phyloP scores from a whole-genome alignment of 352 stramenopile genomes.

The Globisporangium cystogenes region DNA sequence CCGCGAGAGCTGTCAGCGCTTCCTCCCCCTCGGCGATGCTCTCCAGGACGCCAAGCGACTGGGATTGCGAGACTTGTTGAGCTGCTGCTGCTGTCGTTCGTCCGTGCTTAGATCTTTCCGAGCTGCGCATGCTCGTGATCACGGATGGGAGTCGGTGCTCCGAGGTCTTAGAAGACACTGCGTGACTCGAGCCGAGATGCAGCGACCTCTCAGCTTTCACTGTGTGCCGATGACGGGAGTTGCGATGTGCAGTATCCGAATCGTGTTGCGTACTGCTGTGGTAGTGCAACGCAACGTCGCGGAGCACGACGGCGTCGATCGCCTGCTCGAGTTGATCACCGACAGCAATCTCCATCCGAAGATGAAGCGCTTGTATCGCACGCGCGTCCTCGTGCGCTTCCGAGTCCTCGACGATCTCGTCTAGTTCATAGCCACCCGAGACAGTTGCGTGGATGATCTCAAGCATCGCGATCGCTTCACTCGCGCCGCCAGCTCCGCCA shows the following conservation, averaged over 20 bases:
- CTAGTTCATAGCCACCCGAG: constrained; percentile 19
- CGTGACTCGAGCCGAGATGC: background rate
- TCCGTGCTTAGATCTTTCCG: background rate
- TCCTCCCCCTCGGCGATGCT: background rate
- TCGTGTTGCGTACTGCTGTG: background rate
- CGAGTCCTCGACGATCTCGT: constrained; percentile 32
- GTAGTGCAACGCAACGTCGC: constrained; percentile 13
- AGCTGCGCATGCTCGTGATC: background rate
- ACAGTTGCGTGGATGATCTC: constrained; percentile 25
- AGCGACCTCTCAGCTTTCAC: background rate
- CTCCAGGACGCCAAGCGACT: background rate
- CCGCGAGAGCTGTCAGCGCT: constrained; percentile 2
- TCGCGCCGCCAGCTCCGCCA: background rate
- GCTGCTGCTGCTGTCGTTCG: background rate
- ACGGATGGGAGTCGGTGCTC: constrained; percentile 7
- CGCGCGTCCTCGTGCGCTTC: constrained; percentile 13
- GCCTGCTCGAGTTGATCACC: constrained; percentile 21
- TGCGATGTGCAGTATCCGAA: background rate
- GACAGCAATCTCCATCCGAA: constrained; percentile 21
- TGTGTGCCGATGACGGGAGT: background rate
- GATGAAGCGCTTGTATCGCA: constrained; percentile 10
- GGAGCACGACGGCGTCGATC: constrained; percentile 16
- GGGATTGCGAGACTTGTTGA: too few relatives aligned
- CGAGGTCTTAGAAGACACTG: background rate
- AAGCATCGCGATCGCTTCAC: constrained; percentile 17